These are phyloP conservation scores for Davidsoniella neocaledoniae DNA, from an alignment of 2,329 filamentous ascomycete species.

Conservation along the genomic window DNA sequence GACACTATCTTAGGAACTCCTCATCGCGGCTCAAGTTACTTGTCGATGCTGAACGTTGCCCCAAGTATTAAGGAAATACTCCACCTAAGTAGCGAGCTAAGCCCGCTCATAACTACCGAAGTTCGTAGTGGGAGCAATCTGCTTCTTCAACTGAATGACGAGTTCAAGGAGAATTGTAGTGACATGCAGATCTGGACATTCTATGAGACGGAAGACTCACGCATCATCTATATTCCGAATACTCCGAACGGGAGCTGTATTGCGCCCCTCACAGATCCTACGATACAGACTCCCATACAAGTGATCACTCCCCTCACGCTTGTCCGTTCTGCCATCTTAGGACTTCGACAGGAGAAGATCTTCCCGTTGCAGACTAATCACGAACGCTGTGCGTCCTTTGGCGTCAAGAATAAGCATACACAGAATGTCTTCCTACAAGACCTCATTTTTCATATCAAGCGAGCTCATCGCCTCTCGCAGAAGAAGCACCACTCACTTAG, in stretches of 20 bases:
- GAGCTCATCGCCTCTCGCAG: slow-evolving; percentile 19
- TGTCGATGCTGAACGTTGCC: slow-evolving; percentile 40
- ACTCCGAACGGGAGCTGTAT: background rate
- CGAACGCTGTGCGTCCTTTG: slow-evolving; percentile 37
- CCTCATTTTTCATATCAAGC: slow-evolving; percentile 19
- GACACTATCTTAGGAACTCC: slow-evolving; percentile 29
- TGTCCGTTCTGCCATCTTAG: slow-evolving; percentile 35
- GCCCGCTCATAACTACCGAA: slow-evolving; percentile 31
- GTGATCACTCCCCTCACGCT: slow-evolving; percentile 39
- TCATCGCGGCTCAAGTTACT: slow-evolving; percentile 45
- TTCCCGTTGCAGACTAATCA: slow-evolving; percentile 38
- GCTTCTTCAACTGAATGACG: slow-evolving; percentile 33
- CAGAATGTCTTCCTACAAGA: slow-evolving; percentile 25
- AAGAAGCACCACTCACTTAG: slow-evolving; percentile 27
- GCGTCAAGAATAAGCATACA: slow-evolving; percentile 30
- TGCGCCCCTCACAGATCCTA: slow-evolving; percentile 20
- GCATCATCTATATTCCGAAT: background rate
- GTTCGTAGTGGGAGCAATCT: slow-evolving; percentile 33
- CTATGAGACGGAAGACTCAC: slow-evolving; percentile 40
- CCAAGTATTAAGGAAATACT: slow-evolving; percentile 36
- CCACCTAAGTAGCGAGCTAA: slow-evolving; percentile 33
- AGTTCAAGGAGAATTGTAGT: slow-evolving; percentile 37
- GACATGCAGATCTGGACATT: slow-evolving; percentile 47
- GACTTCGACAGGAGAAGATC: slow-evolving; percentile 33
- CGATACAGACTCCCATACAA: too few species aligned